These are phyloP conservation scores for Primulina huaijiensis DNA, from an alignment of 257 asterid species.

Conservation along the genomic window DNA sequence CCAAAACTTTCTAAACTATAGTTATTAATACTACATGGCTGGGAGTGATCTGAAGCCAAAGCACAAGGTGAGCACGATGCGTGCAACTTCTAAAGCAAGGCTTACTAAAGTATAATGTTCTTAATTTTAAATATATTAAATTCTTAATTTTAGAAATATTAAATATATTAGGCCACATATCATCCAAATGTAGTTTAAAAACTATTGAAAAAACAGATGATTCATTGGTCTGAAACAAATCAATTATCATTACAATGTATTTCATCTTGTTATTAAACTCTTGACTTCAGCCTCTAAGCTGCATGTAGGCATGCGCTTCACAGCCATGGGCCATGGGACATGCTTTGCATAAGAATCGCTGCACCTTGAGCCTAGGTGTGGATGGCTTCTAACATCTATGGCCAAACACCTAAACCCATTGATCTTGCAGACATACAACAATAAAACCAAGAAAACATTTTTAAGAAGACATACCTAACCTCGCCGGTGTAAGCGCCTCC, in stretches of 20 bases:
- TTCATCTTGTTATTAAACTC: not conserved
- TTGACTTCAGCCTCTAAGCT: not conserved
- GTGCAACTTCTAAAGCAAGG: not conserved
- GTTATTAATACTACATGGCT: not conserved
- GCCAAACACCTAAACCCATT: not conserved
- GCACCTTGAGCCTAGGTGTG: not conserved
- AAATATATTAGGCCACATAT: too few species aligned
- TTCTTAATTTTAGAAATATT: too few species aligned
- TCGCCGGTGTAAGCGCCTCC: slow-evolving; percentile 48
- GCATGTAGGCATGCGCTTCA: not conserved
- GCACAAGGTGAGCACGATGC: not conserved
- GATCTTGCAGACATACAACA: not conserved
- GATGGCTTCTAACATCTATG: not conserved
- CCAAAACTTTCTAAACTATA: not conserved
- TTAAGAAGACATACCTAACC: slow-evolving; percentile 33
- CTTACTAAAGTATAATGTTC: too few species aligned
- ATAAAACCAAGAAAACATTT: not conserved
- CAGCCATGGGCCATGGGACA: not conserved
- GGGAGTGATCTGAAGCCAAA: not conserved
- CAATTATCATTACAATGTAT: too few species aligned
- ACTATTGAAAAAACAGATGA: not conserved
- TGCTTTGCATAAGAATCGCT: not conserved
- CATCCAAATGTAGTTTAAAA: not conserved
- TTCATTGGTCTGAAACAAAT: not conserved
- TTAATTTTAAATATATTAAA: too few species aligned